A percentile compares a stretch with the other conserved stretches of the same genome.
Evolutionary conservation across 768 basidiomycete species (phyloP).

Genomic region (Suillus discolor): DNA sequence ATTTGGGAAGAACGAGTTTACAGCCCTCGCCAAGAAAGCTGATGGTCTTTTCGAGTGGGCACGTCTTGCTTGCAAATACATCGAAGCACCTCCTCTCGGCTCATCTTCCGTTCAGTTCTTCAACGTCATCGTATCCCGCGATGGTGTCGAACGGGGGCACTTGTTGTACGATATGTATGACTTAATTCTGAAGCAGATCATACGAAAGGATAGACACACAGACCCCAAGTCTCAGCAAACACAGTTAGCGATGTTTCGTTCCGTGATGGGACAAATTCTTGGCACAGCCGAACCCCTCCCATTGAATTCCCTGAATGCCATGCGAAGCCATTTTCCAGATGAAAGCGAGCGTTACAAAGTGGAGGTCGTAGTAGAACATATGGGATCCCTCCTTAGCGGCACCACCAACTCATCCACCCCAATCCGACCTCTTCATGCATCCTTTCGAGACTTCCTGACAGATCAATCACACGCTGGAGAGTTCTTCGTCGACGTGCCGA

Average conservation of each 20-base stretch:
- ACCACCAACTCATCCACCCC: slow-evolving; percentile 3
- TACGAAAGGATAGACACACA: not conserved
- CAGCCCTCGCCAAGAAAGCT: slow-evolving; percentile 2
- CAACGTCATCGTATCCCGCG: not conserved
- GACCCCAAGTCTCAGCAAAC: not conserved
- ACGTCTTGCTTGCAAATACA: slow-evolving; percentile 15
- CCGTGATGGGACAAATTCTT: slow-evolving; percentile 13
- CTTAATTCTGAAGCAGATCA: slow-evolving; percentile 10
- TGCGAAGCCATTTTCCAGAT: slow-evolving; percentile 8
- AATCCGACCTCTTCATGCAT: slow-evolving; percentile 28
- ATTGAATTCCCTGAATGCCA: not conserved
- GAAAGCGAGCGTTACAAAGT: slow-evolving; percentile 4
- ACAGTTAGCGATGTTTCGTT: slow-evolving; percentile 9
- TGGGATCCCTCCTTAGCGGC: slow-evolving; percentile 16
- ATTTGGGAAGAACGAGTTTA: slow-evolving; percentile 4
- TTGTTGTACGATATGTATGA: slow-evolving; percentile 14
- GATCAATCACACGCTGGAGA: slow-evolving; percentile 13
- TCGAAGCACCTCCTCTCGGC: slow-evolving; percentile 1
- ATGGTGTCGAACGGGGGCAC: not conserved
- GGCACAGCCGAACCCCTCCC: slow-evolving; percentile 13
- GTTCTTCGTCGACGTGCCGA: slow-evolving; percentile 18
- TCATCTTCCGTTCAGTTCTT: slow-evolving; percentile 7
- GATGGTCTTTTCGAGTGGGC: slow-evolving; percentile 15
- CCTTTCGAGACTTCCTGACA: slow-evolving; percentile 30
- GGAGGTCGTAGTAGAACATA: slow-evolving; percentile 8